Base-by-base conservation (phyloP, 805 yeast species). In the Scheffersomyces ergatensis region DNA sequence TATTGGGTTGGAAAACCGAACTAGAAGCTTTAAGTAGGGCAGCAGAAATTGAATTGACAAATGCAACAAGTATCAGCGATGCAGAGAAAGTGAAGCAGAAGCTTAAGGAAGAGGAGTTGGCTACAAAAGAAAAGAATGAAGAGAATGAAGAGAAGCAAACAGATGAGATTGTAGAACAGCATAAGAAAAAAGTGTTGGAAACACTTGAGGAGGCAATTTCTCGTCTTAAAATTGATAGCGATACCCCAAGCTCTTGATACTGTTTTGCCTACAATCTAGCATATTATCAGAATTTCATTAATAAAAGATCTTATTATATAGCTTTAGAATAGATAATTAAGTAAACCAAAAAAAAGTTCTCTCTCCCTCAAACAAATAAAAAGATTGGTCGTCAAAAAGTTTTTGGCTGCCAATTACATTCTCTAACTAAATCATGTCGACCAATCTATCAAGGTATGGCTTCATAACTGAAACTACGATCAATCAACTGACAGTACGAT, bases 1-100 rank as follows among this genome's bases (percentile, higher is more conserved):
- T 67, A 25, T 57, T 83, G 39, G 92, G 87, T 0, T 88, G 96
- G 96, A 55, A 55, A 0, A 57, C 70, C 5, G 85, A 81, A 9
- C 62, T 83, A 31, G 67, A 72, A 1, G 45, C 49, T n/a, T 51
- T 82, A 40, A 55, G 73, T 11, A 40, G 40, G 6, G 38, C 34
- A 3, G 53, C 48, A 7, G 43, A 38, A 26, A 27, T 21, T 13
- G 41, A 42, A 16, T 47, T 45, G 29, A 52, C 46, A 4, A 31
- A 21, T 9, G 9, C 24, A 9, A 21, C 6, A 21, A 21, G 6
- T 9, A 21, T 21, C n/a, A n/a, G n/a, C n/a, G n/a, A n/a, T n/a
- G n/a, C n/a, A n/a, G n/a, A n/a, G n/a, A n/a, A n/a, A n/a, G n/a
- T n/a, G n/a, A n/a, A n/a, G n/a, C n/a, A n/a, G n/a, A n/a, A n/a